These are phyloP conservation scores for Erythrophleum fordii DNA, from an alignment of 306 rosid species.

Conservation along the genomic window DNA sequence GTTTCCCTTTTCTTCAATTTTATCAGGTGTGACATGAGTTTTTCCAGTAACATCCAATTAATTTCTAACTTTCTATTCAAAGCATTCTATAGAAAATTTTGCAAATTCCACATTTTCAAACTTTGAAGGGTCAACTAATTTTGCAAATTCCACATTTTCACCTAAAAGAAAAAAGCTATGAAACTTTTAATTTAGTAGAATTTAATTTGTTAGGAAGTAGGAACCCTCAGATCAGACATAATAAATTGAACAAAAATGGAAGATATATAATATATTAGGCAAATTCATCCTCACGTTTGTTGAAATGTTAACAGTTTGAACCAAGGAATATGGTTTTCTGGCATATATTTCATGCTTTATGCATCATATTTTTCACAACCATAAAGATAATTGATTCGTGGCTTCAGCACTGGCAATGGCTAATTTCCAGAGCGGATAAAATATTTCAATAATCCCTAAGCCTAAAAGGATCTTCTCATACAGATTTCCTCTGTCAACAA, in stretches of 20 bases:
- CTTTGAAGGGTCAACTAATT: not conserved
- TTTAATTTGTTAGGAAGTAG: not conserved
- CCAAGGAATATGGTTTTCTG: constrained; percentile 6
- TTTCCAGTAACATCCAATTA: too few relatives aligned
- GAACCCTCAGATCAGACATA: not conserved
- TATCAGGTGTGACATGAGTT: not conserved
- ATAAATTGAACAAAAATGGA: not conserved
- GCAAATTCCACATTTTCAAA: not conserved
- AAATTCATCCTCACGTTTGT: not conserved
- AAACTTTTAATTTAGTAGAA: not conserved
- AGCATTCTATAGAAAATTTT: not conserved
- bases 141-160: too few relatives aligned
- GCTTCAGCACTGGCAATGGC: not conserved
- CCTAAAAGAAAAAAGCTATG: not conserved
- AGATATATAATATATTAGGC: not conserved
- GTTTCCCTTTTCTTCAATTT: not conserved
- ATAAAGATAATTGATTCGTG: not conserved
- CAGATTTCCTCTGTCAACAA: not conserved
- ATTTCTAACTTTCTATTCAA: not conserved
- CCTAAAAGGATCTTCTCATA: too few relatives aligned
- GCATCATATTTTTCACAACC: not conserved
- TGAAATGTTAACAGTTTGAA: not conserved
- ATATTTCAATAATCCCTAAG: too few relatives aligned
- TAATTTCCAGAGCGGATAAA: constrained; percentile 1
- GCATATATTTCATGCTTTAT: not conserved